Conservation (phyloP, 1,284 basidiomycete genomes). For the Ganoderma sinense region DNA sequence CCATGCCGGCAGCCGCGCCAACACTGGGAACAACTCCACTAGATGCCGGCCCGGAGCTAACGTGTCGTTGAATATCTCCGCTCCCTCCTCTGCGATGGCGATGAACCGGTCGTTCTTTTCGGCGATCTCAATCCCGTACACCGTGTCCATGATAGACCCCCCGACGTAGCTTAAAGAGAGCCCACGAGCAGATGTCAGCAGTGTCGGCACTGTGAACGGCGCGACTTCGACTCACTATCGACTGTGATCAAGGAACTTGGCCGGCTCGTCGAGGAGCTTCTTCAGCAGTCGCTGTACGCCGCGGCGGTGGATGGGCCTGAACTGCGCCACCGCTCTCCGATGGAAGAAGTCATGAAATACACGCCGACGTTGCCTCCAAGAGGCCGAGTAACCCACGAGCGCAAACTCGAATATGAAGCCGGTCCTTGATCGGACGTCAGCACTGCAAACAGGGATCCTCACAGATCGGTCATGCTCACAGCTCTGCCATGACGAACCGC, state of each 20-base stretch:
- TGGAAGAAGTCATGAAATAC: slow-evolving; percentile 20
- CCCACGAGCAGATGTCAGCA: not conserved
- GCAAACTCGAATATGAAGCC: slow-evolving; percentile 8
- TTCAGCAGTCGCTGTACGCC: slow-evolving; percentile 13
- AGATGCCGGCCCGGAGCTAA: slow-evolving; percentile 20
- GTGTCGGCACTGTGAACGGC: not conserved
- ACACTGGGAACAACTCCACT: slow-evolving; percentile 18
- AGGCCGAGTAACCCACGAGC: not conserved
- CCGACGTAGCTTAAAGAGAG: slow-evolving; percentile 9
- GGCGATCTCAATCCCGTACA: slow-evolving; percentile 13
- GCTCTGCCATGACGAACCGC: slow-evolving; percentile 23
- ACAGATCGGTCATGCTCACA: not conserved
- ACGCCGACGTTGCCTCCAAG: slow-evolving; percentile 15
- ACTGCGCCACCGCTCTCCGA: slow-evolving; percentile 4
- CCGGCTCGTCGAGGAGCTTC: slow-evolving; percentile 16
- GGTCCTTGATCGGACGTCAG: not conserved
- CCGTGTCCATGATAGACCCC: slow-evolving; percentile 17
- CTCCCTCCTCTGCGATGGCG: slow-evolving; percentile 24
- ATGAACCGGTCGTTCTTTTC: slow-evolving; percentile 14
- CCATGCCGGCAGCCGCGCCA: slow-evolving; percentile 21
- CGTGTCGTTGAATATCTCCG: slow-evolving; percentile 9
- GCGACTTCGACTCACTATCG: slow-evolving; percentile 11
- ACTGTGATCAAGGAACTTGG: slow-evolving; percentile 10
- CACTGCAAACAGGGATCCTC: not conserved
- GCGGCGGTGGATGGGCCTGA: slow-evolving; percentile 15